Evolutionary conservation across 441 rosid genomes (phyloP), one percentile per base, ranked within the genome.

Genomic region (Euphorbia corollata): DNA sequence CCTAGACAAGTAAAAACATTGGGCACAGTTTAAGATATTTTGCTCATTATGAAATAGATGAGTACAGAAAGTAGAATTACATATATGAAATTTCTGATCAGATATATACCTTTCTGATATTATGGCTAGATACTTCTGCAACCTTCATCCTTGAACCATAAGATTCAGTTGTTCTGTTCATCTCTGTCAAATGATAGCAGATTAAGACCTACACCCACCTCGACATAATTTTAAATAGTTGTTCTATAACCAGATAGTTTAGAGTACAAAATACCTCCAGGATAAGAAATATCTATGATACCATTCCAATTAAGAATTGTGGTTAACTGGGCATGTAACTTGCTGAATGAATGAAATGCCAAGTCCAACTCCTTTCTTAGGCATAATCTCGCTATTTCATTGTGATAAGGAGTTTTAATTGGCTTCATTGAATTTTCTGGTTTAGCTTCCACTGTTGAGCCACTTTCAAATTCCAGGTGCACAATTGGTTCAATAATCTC

Each of bases 331-430:
- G 69, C 65, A 77, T 80, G 67, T 53, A 82, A 63, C 51, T 69
- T 80, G 68, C 64, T 74, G 73, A 85, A 87, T 63, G 77, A 77
- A 73, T 73, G 59, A 65, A 73, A 79, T 75, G 79, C 71, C 76
- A 45, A 72, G 67, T 76, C 58, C 73, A 89, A 70, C 80, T 82
- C 87, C 78, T 74, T 80, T 77, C 78, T 82, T 71, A 80, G 71
- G 75, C 63, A 74, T 58, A 67, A 74, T 64, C 48, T 36, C 55
- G 51, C 71, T 57, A 75, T 64, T 64, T 75, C 76, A 63, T 67
- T 43, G 9, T 36, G 27, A 22, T 45, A 38, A 45, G 68, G 48
- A 36, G 63, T 75, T 69, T 71, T 66, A 48, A 71, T 69, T 15
- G 43, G 36, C 65, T 63, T 48, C 54, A 32, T 19, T 38, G 69